Evolutionary conservation across 192 early-diverging fungal species (phyloP), one percentile per base, ranked within the genome.

Genomic region (Rhizophagus prolifer): DNA sequence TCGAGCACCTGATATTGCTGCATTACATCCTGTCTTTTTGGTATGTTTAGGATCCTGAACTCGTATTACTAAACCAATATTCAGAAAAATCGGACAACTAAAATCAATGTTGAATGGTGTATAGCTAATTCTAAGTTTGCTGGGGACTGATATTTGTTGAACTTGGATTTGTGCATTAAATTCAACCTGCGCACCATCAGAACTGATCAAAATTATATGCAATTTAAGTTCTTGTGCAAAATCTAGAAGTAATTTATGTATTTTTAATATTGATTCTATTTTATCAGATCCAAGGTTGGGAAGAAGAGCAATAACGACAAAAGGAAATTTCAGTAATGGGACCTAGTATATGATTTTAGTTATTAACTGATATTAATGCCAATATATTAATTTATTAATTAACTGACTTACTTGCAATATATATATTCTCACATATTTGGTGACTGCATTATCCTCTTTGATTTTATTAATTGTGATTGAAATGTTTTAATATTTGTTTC

Each of bases 341-440:
- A 64, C 62, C 28, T 64, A 64, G 36, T 64, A 64, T 30, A 0
- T 30, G 28, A 30, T 64, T 64, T 64, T 36, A 30, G 9, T 64
- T 10, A 30, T 64, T 10, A 64, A 9, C 26, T 34, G 26, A 4
- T 64, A 64, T 64, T 13, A 14, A 64, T 64, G 4, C 12, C 0
- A 64, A 64, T 64, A 63, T 63, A 44, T 44, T n/a, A n/a, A n/a
- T n/a, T n/a, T 46, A 46, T 46, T 46, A 46, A 47, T 47, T 36
- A 36, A 36, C 7, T 47, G 14, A 47, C 46, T 47, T 47, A 47
- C 14, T 47, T 47, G 46, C 13, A 47, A 38, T 38, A 38, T 38
- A 38, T 64, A 64, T 64, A 2, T 31, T 13, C 62, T 25, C 4
- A 64, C 7, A 64, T 64, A 64, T 30, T 64, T 64, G 9, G 30